Base-by-base conservation (phyloP, 2,329 filamentous ascomycete genomes). In the Daldinia sp. region DNA sequence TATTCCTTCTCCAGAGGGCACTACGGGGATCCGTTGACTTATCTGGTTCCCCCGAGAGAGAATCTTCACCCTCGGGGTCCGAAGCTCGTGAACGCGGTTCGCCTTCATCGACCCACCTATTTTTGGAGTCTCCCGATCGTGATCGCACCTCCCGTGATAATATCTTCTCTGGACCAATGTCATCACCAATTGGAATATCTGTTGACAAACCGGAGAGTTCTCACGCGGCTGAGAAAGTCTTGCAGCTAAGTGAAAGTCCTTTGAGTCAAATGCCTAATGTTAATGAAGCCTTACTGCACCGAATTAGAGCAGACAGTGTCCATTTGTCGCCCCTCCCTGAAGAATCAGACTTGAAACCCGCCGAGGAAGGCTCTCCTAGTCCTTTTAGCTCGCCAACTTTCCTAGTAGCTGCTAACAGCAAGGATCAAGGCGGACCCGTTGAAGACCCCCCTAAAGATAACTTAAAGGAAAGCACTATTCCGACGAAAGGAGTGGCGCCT, bases 1-100 rank as follows among this genome's bases (percentile, higher is more conserved):
- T 97, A 7, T 94, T 91, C 76, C 87, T 97, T 19, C 86, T 96
- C 5, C 91, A 96, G 75, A 87, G 80, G 66, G 80, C 79, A 3
- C 79, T 81, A 7, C 78, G 80, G 39, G 76, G 76, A 41, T 71
- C 76, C 4, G 69, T 71, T 3, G 73, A 76, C 25, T 69, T 73
- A 19, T 67, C 75, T 17, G 69, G 65, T 30, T 63, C 61, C 29
- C 61, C 68, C 6, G 77, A 78, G 23, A 73, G 81, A 39, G 82
- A 81, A 25, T 77, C 50, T 27, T 80, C 79, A n/a, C 62, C 60
- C 21, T 54, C 41, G 27, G 63, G 30, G 23, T 48, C 43, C 25
- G 67, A 62, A 41, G 58, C 19, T 54, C 65, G 47, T 25, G 53
- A 51, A 45, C 48, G 60, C 69, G 76, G 41, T 17, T 55, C 53